A percentile compares a stretch with the other conserved stretches of the same genome.
phyloP scores from a whole-genome alignment of 2,329 filamentous ascomycete species.

The Arthrocladium fulminans region DNA sequence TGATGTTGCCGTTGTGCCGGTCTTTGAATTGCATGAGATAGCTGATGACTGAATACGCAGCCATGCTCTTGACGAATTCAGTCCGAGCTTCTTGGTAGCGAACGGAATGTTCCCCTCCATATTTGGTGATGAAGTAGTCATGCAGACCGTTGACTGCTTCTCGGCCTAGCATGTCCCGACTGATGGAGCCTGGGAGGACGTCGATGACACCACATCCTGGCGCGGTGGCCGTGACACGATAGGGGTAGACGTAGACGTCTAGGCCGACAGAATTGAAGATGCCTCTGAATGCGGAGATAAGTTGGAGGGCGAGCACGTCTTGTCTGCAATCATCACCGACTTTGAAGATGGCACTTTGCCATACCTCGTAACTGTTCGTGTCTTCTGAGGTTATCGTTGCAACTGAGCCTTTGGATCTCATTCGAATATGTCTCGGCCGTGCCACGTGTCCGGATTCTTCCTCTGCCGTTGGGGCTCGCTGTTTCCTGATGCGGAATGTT shows the following conservation, averaged over 20 bases:
- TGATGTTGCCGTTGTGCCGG: slow-evolving; percentile 98
- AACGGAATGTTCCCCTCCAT: slow-evolving; percentile 90
- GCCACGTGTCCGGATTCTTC: slow-evolving; percentile 39
- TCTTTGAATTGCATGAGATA: slow-evolving; percentile 99
- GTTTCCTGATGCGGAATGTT: slow-evolving; percentile 92
- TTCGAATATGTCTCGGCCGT: slow-evolving; percentile 19
- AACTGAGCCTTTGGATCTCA: slow-evolving; percentile 14
- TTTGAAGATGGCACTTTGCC: slow-evolving; percentile 99
- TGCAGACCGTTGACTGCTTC: slow-evolving; percentile 97
- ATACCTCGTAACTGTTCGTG: slow-evolving; percentile 67
- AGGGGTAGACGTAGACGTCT: slow-evolving; percentile 93
- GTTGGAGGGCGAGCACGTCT: slow-evolving; percentile 90
- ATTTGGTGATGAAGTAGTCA: slow-evolving; percentile 96
- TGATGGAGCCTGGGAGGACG: slow-evolving; percentile 94
- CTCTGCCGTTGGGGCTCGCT: slow-evolving; percentile 42
- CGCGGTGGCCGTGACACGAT: slow-evolving; percentile 93
- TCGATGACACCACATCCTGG: slow-evolving; percentile 98
- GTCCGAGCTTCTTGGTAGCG: slow-evolving; percentile 88
- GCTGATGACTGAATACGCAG: slow-evolving; percentile 92
- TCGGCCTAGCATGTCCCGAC: slow-evolving; percentile 94
- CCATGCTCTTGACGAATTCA: slow-evolving; percentile 99
- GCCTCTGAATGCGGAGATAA: slow-evolving; percentile 94
- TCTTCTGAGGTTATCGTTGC: slow-evolving; percentile 10
- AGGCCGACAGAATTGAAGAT: slow-evolving; percentile 94
- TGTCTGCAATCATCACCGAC: slow-evolving; percentile 97